phyloP scores from a whole-genome alignment of 2,329 filamentous ascomycete genomes.

The Fusarium miscanthi region DNA sequence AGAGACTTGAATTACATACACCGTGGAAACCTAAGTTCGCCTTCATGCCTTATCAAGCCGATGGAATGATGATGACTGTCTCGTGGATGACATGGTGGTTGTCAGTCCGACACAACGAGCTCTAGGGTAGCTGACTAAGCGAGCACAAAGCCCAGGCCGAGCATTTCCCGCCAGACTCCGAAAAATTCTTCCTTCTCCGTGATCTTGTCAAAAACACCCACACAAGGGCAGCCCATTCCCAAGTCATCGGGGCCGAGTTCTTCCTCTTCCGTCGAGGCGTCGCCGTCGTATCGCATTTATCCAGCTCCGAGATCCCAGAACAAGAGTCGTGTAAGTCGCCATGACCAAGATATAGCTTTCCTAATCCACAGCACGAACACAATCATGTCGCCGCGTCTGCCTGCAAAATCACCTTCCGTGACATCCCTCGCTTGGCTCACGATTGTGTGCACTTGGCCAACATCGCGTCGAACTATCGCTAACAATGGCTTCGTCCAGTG shows the following conservation, averaged over 20 bases:
- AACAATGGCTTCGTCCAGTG: conserved; percentile 44
- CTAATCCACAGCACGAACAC: conserved; percentile 32
- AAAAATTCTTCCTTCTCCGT: conserved; percentile 54
- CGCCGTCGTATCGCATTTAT: conserved; percentile 57
- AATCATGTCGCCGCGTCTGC: conserved; percentile 25
- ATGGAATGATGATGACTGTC: not conserved
- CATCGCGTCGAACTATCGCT: conserved; percentile 41
- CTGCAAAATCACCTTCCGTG: conserved; percentile 22
- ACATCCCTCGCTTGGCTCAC: conserved; percentile 19
- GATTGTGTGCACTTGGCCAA: conserved; percentile 32
- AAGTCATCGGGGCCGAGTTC: conserved; percentile 54
- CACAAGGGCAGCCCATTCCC: conserved; percentile 45
- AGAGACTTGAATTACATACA: not conserved
- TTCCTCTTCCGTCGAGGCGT: conserved; percentile 59
- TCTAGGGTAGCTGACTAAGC: conserved; percentile 36
- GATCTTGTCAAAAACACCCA: conserved; percentile 50
- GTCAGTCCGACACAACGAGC: not conserved
- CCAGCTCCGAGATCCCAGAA: conserved; percentile 54
- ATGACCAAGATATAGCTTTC: conserved; percentile 37
- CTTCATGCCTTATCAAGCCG: not conserved
- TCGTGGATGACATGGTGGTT: not conserved
- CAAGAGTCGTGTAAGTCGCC: conserved; percentile 51
- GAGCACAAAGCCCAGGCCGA: conserved; percentile 12
- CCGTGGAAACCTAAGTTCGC: not conserved
- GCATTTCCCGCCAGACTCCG: conserved; percentile 44